A percentile compares a stretch with the other conserved stretches of the same genome.
Evolutionary conservation across 208 protist genomes (phyloP).

Genomic region (Sergeia podlipaevii): DNA sequence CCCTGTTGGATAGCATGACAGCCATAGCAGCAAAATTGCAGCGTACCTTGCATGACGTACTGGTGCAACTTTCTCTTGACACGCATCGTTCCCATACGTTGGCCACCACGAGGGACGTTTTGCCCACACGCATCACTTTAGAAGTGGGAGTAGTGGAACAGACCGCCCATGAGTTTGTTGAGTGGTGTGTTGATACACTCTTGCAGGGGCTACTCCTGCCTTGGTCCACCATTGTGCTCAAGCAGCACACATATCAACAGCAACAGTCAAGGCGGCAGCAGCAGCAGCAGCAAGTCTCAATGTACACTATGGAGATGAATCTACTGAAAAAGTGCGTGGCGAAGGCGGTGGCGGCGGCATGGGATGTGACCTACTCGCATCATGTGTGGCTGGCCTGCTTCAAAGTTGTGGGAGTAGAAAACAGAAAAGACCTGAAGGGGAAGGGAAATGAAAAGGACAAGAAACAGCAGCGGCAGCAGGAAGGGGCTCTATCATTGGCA

Average conservation of each 20-base stretch:
- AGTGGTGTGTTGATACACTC: too few relatives aligned
- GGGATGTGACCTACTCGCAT: conserved; percentile 7
- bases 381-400: background rate
- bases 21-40: conserved; percentile 64
- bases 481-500: too few relatives aligned
- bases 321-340: too few relatives aligned
- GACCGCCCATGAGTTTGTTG: too few relatives aligned
- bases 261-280: background rate
- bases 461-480: too few relatives aligned
- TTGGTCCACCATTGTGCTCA: conserved; percentile 1
- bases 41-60: conserved; percentile 44
- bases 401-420: too few relatives aligned
- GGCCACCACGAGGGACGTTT: background rate
- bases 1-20: conserved; percentile 32
- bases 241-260: background rate
- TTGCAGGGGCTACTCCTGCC: too few relatives aligned
- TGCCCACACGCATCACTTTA: too few relatives aligned
- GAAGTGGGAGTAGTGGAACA: too few relatives aligned
- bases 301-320: background rate
- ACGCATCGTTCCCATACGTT: conserved; percentile 12
- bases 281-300: background rate
- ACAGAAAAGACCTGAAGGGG: too few relatives aligned
- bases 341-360: background rate
- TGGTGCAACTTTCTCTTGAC: conserved; percentile 36
- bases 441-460: too few relatives aligned